Evolutionary conservation across 768 basidiomycete species (phyloP), one percentile per base, ranked within the genome.

Genomic region (Phanerodontia chrysosporium): DNA sequence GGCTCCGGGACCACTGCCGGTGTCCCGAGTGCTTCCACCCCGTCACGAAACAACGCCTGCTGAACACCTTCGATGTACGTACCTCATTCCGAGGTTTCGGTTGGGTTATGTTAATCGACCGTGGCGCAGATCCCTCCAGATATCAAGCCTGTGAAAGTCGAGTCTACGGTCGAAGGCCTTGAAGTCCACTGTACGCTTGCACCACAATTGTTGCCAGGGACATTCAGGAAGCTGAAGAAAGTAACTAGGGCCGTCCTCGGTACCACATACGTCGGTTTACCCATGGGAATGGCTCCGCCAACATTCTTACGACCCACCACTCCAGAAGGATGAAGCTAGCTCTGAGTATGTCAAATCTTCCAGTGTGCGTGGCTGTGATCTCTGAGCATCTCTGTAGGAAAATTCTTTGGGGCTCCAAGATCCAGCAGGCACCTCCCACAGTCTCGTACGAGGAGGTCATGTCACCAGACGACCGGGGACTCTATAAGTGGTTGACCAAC

Each of bases 1-100:
- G 93, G 90, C 75, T 98, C 24, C 79, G 92, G 45, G 96, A 98
- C 67, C 95, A 98, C 64, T 98, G 96, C 69, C 81, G 94, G 32
- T 97, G 94, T 70, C 75, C 87, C 5, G 75, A 83, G 51, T 96
- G 94, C 71, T 95, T 91, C 67, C 95, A 98, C 71, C 76, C 87
- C 0, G 69, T 85, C 60, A 98, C 95, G 18, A 95, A 92, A 67
- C 96, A 98, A 71, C 80, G 95, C n/a, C 72, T 98, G 10, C 75
- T 93, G 53, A 86, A 90, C 67, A 93, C 95, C 1, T 92, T 89
- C 63, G 85, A 90, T 62, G 95, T 89, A 64, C 28, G 79, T 48
- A 24, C 18, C 4, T 21, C n/a, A n/a, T 14, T 56, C 54, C 24
- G 29, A 46, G 16, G 8, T 21, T 13, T 6, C 32, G 13, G 21